phyloP scores from a whole-genome alignment of 768 basidiomycete species.

The Boletus reticulatus region DNA sequence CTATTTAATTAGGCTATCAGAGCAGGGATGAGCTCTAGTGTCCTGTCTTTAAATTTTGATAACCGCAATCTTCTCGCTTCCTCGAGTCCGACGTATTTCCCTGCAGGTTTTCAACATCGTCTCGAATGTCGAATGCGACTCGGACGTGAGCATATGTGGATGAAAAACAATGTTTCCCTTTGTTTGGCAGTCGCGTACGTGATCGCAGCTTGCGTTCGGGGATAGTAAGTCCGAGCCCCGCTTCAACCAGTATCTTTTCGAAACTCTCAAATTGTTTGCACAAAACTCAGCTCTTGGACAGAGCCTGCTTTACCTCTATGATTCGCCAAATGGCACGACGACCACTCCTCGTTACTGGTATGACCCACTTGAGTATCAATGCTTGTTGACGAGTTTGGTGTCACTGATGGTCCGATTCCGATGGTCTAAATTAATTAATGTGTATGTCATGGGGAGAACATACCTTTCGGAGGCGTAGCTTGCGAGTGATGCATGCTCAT shows the following conservation, averaged over 20 bases:
- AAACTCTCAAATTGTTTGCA: neutral
- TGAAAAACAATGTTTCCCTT: conserved; percentile 26
- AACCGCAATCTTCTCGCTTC: neutral
- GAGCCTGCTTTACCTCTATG: conserved; percentile 26
- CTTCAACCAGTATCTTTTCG: neutral
- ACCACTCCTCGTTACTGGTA: conserved; percentile 32
- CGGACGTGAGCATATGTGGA: conserved; percentile 21
- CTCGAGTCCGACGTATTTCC: conserved; percentile 5
- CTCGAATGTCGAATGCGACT: conserved; percentile 20
- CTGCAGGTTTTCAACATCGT: conserved; percentile 6
- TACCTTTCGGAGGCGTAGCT: no score
- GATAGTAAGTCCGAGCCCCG: conserved; percentile 20
- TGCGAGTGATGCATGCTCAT: no score
- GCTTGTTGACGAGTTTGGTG: neutral
- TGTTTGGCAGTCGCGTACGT: conserved; percentile 31
- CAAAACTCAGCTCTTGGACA: conserved; percentile 18
- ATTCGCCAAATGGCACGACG: conserved; percentile 21
- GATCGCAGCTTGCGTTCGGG: conserved; percentile 27
- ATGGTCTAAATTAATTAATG: no score
- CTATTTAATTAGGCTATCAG: no score
- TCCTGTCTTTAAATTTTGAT: conserved; percentile 2
- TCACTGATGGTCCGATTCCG: conserved; percentile 41
- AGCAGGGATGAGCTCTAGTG: conserved; percentile 1
- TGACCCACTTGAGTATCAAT: neutral
- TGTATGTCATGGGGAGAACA: no score